Evolutionary conservation across 352 stramenopile genomes (phyloP).

Genomic region (Phytophthora palmivora): DNA sequence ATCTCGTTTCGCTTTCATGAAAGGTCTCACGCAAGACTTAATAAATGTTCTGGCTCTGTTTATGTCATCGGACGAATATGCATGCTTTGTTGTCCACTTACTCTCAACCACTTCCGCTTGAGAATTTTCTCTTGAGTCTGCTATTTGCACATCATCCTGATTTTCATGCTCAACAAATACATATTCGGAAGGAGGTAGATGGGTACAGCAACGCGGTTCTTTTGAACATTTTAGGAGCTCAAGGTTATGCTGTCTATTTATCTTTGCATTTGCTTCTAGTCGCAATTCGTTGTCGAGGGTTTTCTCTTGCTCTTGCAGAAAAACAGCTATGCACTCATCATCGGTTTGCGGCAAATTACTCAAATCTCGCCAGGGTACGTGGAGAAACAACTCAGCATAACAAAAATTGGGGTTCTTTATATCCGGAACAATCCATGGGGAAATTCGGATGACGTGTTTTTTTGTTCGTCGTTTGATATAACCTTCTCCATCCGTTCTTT

Average conservation of each 20-base stretch:
- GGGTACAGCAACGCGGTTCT: not conserved
- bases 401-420: constrained; percentile 2
- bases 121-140: too few species aligned
- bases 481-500: not conserved
- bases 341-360: constrained; percentile 3
- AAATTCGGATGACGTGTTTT: not conserved
- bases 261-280: constrained; percentile 5
- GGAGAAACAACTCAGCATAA: constrained; percentile 12
- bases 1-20: not conserved
- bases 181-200: constrained; percentile 1
- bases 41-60: not conserved
- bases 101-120: too few species aligned
- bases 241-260: not conserved
- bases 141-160: too few species aligned
- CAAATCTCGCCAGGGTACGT: constrained; percentile 1
- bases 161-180: too few species aligned
- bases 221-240: not conserved
- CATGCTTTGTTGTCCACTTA: too few species aligned
- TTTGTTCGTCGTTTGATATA: constrained; percentile 2
- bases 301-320: not conserved
- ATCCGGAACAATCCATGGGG: constrained; percentile 12
- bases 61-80: not conserved
- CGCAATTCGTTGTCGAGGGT: not conserved
- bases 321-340: constrained; percentile 2
- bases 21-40: not conserved